phyloP scores from a whole-genome alignment of 2,329 filamentous ascomycete species.

The Sclerotinia nivalis region DNA sequence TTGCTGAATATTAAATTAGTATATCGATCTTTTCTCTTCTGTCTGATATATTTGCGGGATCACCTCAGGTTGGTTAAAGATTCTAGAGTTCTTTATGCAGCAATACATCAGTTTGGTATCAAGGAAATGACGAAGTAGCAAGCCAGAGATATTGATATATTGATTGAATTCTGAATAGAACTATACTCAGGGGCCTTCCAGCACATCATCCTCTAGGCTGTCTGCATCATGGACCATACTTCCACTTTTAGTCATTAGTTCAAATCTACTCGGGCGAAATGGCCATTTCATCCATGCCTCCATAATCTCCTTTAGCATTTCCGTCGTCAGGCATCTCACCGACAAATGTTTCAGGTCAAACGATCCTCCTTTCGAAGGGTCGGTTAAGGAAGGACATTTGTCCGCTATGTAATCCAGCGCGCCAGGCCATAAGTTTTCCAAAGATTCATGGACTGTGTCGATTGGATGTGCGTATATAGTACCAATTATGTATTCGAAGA shows the following conservation, averaged over 20 bases:
- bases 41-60: too few relatives aligned
- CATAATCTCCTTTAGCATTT: slow-evolving; percentile 59
- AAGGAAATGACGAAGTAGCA: background rate
- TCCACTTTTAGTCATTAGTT: slow-evolving; percentile 46
- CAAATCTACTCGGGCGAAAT: slow-evolving; percentile 63
- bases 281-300: slow-evolving; percentile 66
- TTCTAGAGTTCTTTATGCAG: background rate
- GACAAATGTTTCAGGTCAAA: slow-evolving; percentile 45
- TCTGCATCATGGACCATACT: slow-evolving; percentile 16
- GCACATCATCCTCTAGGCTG: background rate
- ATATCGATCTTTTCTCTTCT: background rate
- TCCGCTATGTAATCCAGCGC: slow-evolving; percentile 55
- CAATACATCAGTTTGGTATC: background rate
- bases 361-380: slow-evolving; percentile 51
- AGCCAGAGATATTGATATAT: background rate
- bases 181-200: background rate
- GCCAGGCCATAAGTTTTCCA: slow-evolving; percentile 60
- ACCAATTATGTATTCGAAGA: slow-evolving; percentile 54
- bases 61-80: background rate
- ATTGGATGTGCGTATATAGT: slow-evolving; percentile 44
- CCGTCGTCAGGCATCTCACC: slow-evolving; percentile 52
- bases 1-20: background rate
- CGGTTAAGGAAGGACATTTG: slow-evolving; percentile 51
- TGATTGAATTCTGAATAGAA: background rate
- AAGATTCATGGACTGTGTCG: slow-evolving; percentile 45